Conservation (phyloP, 2,329 filamentous ascomycete genomes). For the Pyricularia pennisetigena region DNA sequence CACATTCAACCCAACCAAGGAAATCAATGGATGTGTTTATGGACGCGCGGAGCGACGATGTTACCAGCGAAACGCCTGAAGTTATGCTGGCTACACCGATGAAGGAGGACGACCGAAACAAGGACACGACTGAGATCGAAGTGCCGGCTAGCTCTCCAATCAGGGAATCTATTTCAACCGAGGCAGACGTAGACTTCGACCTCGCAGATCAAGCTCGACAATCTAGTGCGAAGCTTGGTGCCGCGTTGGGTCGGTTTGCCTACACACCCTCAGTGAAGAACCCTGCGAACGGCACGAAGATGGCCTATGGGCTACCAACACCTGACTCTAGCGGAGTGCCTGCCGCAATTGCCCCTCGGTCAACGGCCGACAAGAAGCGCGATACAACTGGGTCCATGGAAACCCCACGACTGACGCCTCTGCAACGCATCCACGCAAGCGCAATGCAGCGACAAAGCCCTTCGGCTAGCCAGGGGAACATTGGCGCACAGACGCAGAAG, state of each 20-base stretch:
- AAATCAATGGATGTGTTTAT: conserved; percentile 36
- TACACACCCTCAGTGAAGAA: conserved; percentile 2
- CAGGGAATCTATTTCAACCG: background rate
- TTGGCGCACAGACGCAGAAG: background rate
- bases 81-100: background rate
- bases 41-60: conserved; percentile 10
- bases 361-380: background rate
- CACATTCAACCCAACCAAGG: conserved; percentile 26
- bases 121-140: background rate
- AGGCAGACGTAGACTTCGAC: background rate
- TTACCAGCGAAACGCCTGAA: background rate
- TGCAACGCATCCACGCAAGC: conserved; percentile 41
- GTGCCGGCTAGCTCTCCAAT: conserved; percentile 4
- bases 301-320: conserved; percentile 17
- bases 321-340: conserved; percentile 16
- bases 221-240: background rate
- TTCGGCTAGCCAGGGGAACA: background rate
- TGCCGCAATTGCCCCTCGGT: conserved; percentile 9
- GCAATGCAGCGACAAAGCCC: conserved; percentile 23
- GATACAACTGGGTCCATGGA: conserved; percentile 8
- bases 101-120: background rate
- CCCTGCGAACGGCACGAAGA: conserved; percentile 8
- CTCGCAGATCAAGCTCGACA: background rate
- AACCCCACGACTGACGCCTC: conserved; percentile 29
- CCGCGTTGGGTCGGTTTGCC: conserved; percentile 13